These are phyloP conservation scores for Gaultheria prostrata DNA, from an alignment of 148 eudicot species.

Conservation along the genomic window DNA sequence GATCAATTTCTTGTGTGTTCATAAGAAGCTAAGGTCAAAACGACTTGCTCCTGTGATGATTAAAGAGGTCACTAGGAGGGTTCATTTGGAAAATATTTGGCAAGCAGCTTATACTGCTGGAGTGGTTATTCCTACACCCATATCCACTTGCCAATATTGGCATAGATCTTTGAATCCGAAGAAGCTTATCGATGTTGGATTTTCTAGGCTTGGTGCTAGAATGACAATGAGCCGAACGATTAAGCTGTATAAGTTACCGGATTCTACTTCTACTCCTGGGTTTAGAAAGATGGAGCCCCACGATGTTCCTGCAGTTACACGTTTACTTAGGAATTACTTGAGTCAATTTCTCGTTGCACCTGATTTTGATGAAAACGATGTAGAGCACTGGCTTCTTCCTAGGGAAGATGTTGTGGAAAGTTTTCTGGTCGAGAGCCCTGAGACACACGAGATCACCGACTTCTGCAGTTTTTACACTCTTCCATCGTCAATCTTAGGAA, in stretches of 20 bases:
- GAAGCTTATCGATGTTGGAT: constrained; percentile 89
- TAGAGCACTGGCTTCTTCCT: constrained; percentile 91
- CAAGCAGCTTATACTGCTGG: constrained; percentile 97
- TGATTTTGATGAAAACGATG: constrained; percentile 78
- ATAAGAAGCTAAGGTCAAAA: constrained; percentile 80
- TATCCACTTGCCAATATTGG: constrained; percentile 87
- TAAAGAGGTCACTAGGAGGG: constrained; percentile 89
- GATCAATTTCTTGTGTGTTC: constrained; percentile 82
- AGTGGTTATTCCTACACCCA: constrained; percentile 76
- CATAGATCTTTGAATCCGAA: constrained; percentile 79
- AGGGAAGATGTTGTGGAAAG: constrained; percentile 73
- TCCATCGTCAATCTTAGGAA: constrained; percentile 78
- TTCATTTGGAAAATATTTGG: constrained; percentile 88
- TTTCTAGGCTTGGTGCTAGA: constrained; percentile 86
- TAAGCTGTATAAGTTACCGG: constrained; percentile 78
- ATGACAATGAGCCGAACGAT: constrained; percentile 96
- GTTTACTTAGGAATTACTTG: constrained; percentile 65
- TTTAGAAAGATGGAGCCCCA: constrained; percentile 87
- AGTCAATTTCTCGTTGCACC: constrained; percentile 73
- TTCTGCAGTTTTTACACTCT: constrained; percentile 90
- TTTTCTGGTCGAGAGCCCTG: constrained; percentile 74
- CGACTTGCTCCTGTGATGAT: constrained; percentile 92
- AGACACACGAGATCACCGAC: constrained; percentile 75
- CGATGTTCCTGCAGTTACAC: constrained; percentile 83
- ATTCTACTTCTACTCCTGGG: constrained; percentile 66